Conservation (phyloP, 2,329 filamentous ascomycete species). For the Microascus cirrosus region DNA sequence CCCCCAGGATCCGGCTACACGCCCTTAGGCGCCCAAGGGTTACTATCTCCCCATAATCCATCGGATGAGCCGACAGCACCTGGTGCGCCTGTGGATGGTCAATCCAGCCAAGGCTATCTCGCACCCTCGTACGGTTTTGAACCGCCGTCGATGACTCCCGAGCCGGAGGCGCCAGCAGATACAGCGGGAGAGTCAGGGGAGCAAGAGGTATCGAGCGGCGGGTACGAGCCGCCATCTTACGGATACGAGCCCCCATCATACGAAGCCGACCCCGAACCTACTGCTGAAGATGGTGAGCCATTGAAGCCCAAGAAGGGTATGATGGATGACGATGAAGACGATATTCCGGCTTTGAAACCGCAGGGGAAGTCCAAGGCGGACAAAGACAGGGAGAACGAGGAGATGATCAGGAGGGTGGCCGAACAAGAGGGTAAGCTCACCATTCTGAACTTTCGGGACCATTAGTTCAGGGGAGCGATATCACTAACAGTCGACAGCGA, state of each 20-base stretch:
- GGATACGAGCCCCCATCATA: slow-evolving; percentile 47
- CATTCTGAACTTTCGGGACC: not conserved
- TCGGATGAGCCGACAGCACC: not conserved
- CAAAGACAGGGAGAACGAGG: slow-evolving; percentile 69
- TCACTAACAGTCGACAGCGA: slow-evolving; percentile 29
- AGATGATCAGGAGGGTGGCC: slow-evolving; percentile 75
- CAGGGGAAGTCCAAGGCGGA: slow-evolving; percentile 52
- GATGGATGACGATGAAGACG: slow-evolving; percentile 74
- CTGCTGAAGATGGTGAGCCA: slow-evolving; percentile 25
- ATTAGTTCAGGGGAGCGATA: slow-evolving; percentile 8
- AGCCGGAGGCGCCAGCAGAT: slow-evolving; percentile 8
- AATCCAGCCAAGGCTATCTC: not conserved
- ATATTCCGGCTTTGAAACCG: slow-evolving; percentile 40
- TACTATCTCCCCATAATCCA: not conserved
- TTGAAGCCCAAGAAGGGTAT: slow-evolving; percentile 61
- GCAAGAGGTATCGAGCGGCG: slow-evolving; percentile 16
- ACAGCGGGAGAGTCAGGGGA: not conserved
- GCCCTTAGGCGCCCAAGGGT: slow-evolving; percentile 2
- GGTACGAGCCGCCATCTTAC: slow-evolving; percentile 51
- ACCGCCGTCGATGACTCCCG: slow-evolving; percentile 25
- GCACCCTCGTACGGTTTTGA: slow-evolving; percentile 39
- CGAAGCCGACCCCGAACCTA: slow-evolving; percentile 33
- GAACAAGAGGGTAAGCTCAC: slow-evolving; percentile 54
- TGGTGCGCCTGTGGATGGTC: not conserved
- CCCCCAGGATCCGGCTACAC: slow-evolving; percentile 7